Base-by-base conservation (phyloP, 2,329 filamentous ascomycete genomes). In the Eutypa lata region DNA sequence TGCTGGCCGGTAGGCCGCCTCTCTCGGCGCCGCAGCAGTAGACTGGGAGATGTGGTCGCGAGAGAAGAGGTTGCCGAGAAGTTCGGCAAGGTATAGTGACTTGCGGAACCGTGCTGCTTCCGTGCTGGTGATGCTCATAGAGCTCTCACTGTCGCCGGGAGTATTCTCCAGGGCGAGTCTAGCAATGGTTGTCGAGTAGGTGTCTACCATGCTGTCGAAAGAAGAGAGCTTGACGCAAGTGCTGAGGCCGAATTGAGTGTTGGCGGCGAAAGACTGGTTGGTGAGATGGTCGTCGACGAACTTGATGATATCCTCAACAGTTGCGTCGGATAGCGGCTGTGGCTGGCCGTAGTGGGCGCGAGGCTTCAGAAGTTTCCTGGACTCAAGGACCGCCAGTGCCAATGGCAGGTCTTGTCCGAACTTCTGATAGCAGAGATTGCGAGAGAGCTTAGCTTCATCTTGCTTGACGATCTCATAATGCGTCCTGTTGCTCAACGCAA, bases 11-110 rank as follows among this genome's bases (percentile, higher is more conserved):
- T 48, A 21, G 21, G 5, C 43, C 22, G n/a, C 7, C 13, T 8
- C 7, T 8, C 46, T 13, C 26, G 14, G 28, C 7, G 44, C 22
- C 7, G 5, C 14, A 11, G 6, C 13, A 1, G 45, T 22, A 11
- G n/a, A 0, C 2, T 13, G 2, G 2, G 7, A 18, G 8, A 18
- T n/a, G 5, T 45, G 7, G 21, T 47, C 43, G 3, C 24, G n/a
- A 3, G 49, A 42, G 16, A 54, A 52, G 4, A 52, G n/a, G 22
- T 38, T n/a, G 21, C 24, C 33, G 13, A 28, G 26, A 13, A 55
- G n/a, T 18, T 55, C 31, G 19, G 38, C 22, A 33, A 52, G 37
- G 28, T 52, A 52, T 1, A 55, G 28, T 2, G 47, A 35, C 22
- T 21, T 50, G 14, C 37, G 21, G 28, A 55, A 50, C 4, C 53